These are phyloP conservation scores for Macrolepiota albuminosa DNA, from an alignment of 768 basidiomycete genomes.

Conservation along the genomic window DNA sequence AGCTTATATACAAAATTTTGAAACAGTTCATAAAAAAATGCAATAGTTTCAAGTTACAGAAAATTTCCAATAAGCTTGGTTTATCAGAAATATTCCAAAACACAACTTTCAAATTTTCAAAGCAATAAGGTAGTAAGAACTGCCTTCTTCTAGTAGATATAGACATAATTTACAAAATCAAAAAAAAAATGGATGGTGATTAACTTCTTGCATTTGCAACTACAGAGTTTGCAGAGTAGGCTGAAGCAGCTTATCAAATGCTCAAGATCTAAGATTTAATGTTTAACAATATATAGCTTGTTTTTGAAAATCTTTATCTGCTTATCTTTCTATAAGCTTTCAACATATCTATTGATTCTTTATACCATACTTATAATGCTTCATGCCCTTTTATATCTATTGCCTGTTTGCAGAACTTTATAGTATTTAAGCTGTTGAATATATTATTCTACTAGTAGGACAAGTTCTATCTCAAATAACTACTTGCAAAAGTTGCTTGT, in stretches of 20 bases:
- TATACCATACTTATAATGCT: too few species aligned
- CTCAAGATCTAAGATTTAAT: neutral
- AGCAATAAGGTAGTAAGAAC: too few species aligned
- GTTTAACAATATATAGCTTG: neutral
- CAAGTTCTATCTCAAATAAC: too few species aligned
- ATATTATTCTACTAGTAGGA: too few species aligned
- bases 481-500: too few species aligned
- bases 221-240: constrained; percentile 19
- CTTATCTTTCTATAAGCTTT: neutral
- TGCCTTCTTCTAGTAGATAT: neutral
- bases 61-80: neutral
- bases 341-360: too few species aligned
- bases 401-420: too few species aligned
- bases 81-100: too few species aligned
- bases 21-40: constrained; percentile 10
- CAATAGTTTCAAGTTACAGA: constrained; percentile 22
- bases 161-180: constrained; percentile 22
- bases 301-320: neutral
- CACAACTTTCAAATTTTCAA: too few species aligned
- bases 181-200: constrained; percentile 16
- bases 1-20: neutral
- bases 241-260: constrained; percentile 2
- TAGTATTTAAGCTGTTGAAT: too few species aligned
- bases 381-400: too few species aligned
- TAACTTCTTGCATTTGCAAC: neutral